Evolutionary conservation across 768 basidiomycete genomes (phyloP), one percentile per base, ranked within the genome.

Genomic region (Cystobasidium tubakii): DNA sequence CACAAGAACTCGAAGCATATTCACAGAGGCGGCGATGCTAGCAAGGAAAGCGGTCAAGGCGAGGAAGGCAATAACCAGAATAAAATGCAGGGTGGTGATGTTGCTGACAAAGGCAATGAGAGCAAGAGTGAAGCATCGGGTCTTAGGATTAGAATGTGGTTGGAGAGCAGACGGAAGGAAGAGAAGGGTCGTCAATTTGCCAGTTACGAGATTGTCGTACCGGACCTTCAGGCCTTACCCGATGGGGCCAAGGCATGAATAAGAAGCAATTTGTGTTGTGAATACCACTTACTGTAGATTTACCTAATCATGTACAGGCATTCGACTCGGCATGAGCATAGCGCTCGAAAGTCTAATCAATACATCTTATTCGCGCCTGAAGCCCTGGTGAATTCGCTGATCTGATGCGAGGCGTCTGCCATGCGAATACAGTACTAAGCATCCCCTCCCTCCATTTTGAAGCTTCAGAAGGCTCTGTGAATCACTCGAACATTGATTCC

Each of bases 101-200:
- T 64, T 10, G 57, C 34, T 25, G 46, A 64, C 19, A 17, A 54
- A 27, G 62, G 62, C 10, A 65, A 73, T 9, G 39, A 3, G 31
- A 31, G 62, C 13, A 54, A n/a, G 23, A 34, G 34, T 43, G 39
- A 19, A 25, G 62, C n/a, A n/a, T 25, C 50, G 12, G 75, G 72
- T 1, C 19, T 75, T 29, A 29, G 72, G 25, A 29, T 75, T 29
- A 23, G 75, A 17, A 73, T 75, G 46, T 75, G 75, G 75, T 34
- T 75, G 1, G 75, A 75, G 64, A 46, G 36, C 23, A 33, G 75
- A 4, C 21, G 63, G 27, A 73, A 73, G 64, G 75, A 75, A 55
- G 34, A 25, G 27, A n/a, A 57, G 19, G 75, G 75, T 19, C 33
- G 75, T 39, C 74, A 75, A 42, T 75, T 75, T 42, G 50, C 74